phyloP scores from a whole-genome alignment of 1,284 basidiomycete genomes.

The Naganishia liquefaciens region DNA sequence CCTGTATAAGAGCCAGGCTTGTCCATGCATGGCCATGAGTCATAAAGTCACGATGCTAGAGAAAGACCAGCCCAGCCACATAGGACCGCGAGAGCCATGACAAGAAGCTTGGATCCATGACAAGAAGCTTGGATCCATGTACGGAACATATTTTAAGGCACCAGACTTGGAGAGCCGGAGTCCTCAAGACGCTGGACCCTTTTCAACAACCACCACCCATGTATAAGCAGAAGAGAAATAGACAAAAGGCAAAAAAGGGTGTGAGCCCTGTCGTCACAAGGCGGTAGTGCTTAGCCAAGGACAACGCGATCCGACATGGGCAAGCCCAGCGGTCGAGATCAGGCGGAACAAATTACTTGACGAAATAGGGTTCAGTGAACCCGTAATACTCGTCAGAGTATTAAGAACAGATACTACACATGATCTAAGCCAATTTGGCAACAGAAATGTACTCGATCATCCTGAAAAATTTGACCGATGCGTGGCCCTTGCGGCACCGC shows the following conservation, averaged over 20 bases:
- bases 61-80: too few relatives aligned
- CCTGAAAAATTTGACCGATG: background rate
- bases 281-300: slow-evolving; percentile 33
- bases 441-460: slow-evolving; percentile 30
- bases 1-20: too few relatives aligned
- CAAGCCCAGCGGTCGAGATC: slow-evolving; percentile 33
- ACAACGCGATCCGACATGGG: slow-evolving; percentile 31
- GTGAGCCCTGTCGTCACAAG: slow-evolving; percentile 32
- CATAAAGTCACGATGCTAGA: too few relatives aligned
- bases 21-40: too few relatives aligned
- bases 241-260: slow-evolving; percentile 14
- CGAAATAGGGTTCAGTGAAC: slow-evolving; percentile 32
- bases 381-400: slow-evolving; percentile 35
- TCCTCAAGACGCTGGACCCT: too few relatives aligned
- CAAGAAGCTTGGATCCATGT: too few relatives aligned
- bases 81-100: too few relatives aligned
- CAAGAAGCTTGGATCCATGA: too few relatives aligned
- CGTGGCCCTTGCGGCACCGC: background rate
- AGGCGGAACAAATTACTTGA: slow-evolving; percentile 35
- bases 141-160: too few relatives aligned
- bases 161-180: too few relatives aligned
- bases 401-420: slow-evolving; percentile 36
- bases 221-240: background rate
- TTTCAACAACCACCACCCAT: too few relatives aligned
- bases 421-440: slow-evolving; percentile 35